A percentile compares a stretch with the other conserved stretches of the same genome.
Evolutionary conservation across 148 eudicot species (phyloP).

Genomic region (Rheum nobile): DNA sequence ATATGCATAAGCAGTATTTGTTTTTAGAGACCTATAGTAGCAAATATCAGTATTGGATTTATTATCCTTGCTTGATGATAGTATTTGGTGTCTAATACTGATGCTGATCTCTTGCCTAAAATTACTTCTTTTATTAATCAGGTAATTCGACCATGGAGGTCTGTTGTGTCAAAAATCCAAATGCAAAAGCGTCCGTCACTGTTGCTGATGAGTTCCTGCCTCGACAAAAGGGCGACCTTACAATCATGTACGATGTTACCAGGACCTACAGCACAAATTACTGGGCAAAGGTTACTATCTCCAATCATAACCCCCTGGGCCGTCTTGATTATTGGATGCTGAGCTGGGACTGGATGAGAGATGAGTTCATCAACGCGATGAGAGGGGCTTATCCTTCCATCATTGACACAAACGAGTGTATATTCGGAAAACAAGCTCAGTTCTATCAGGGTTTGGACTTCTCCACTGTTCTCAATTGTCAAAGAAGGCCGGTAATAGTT

Average conservation of each 20-base stretch:
- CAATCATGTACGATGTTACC: slow-evolving; percentile 56
- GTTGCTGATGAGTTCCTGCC: slow-evolving; percentile 34
- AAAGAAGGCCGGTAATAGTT: slow-evolving; percentile 43
- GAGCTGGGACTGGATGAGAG: slow-evolving; percentile 69
- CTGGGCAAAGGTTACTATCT: slow-evolving; percentile 69
- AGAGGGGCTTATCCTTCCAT: slow-evolving; percentile 52
- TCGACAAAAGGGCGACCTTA: slow-evolving; percentile 51
- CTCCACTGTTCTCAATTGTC: slow-evolving; percentile 47
- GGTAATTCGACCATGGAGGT: slow-evolving; percentile 36
- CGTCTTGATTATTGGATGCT: slow-evolving; percentile 68
- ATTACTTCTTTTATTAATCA: not conserved
- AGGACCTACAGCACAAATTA: slow-evolving; percentile 32
- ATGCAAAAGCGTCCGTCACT: slow-evolving; percentile 23
- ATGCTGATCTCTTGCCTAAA: too few relatives aligned
- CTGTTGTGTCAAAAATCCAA: slow-evolving; percentile 48
- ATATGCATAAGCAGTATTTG: not conserved
- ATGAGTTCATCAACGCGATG: slow-evolving; percentile 49
- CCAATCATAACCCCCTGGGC: slow-evolving; percentile 53
- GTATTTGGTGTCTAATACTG: not conserved
- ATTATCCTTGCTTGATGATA: not conserved
- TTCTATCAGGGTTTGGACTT: slow-evolving; percentile 37
- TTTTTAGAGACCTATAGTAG: not conserved
- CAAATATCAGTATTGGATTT: not conserved
- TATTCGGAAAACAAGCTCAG: slow-evolving; percentile 37
- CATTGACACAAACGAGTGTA: slow-evolving; percentile 39